Percentiles rank a stretch among this genome's conserved stretches.
Conservation (phyloP, 139 green algal species). For the Chlorella sp. region DNA sequence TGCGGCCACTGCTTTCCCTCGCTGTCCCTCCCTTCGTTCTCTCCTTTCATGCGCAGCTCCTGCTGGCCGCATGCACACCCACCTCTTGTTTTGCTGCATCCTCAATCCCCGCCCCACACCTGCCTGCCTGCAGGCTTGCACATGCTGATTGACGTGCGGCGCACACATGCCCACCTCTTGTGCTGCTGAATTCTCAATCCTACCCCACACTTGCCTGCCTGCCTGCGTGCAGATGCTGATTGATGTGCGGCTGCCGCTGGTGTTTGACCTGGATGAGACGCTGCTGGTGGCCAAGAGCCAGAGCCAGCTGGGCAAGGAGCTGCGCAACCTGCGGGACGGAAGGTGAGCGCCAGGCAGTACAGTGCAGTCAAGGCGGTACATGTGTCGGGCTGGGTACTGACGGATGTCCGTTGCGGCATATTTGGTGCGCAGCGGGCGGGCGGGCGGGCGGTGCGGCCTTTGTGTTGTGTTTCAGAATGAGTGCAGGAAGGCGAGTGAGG, state of each 20-base stretch:
- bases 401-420: no score
- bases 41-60: not conserved
- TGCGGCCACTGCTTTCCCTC: no score
- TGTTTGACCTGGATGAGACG: constrained; percentile 93
- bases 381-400: not conserved
- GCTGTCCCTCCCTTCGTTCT: no score
- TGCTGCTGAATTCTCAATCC: not conserved
- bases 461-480: not conserved
- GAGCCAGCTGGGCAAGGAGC: constrained; percentile 56
- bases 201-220: not conserved
- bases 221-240: constrained; percentile 53
- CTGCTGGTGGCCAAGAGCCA: constrained; percentile 72
- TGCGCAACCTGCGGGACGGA: constrained; percentile 28
- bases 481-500: not conserved
- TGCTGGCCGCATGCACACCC: no score
- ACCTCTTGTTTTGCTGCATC: not conserved
- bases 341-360: not conserved
- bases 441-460: not conserved
- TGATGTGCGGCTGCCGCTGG: constrained; percentile 64
- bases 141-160: not conserved
- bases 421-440: not conserved
- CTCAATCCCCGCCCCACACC: not conserved
- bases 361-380: no score
- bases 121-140: not conserved
- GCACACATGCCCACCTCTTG: not conserved